Evolutionary conservation across 2,329 filamentous ascomycete species (phyloP), one percentile per base, ranked within the genome.

Genomic region (Hypomyces rosellus): DNA sequence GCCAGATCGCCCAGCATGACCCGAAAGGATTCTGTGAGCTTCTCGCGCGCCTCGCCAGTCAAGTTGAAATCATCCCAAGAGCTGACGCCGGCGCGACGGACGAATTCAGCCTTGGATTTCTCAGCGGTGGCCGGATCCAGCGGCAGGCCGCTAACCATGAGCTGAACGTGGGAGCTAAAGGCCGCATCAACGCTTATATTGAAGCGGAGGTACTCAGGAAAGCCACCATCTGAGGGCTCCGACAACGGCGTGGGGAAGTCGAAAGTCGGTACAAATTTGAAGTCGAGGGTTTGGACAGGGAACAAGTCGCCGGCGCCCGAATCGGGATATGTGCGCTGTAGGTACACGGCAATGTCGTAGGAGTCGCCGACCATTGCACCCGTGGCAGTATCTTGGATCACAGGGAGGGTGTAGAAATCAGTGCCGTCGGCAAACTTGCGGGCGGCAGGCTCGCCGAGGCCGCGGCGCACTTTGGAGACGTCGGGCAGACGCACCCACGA

Each of bases 291-390:
- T 61, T 64, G 61, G 3, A 62, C 44, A 0, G 74, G 74, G 56
- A 84, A 78, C 2, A 85, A 68, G 42, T 71, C 62, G 1, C 72
- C 70, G 1, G 60, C 66, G 1, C 74, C 74, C 0, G 71, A 61
- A 30, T 63, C 51, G 0, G 79, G 77, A 49, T 78, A 82, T 0
- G 61, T 69, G 1, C 71, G 64, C 20, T 85, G 74, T 2, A 86
- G 69, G 57, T 84, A 78, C 22, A 75, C 64, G 6, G 82, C 83
- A 53, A 86, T 86, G 47, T 85, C 82, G 59, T 84, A 83, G 2
- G 81, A 80, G 65, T 86, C 83, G 5, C 82, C 82, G 3, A 85
- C 49, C 0, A 69, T 46, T 1, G 63, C 52, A 5, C 58, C 59
- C 0, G 72, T 75, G 15, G 58, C 49, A 0, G 68, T 61, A 46